Evolutionary conservation across 306 rosid species (phyloP).

Genomic region (Dalbergia cochinchinensis): DNA sequence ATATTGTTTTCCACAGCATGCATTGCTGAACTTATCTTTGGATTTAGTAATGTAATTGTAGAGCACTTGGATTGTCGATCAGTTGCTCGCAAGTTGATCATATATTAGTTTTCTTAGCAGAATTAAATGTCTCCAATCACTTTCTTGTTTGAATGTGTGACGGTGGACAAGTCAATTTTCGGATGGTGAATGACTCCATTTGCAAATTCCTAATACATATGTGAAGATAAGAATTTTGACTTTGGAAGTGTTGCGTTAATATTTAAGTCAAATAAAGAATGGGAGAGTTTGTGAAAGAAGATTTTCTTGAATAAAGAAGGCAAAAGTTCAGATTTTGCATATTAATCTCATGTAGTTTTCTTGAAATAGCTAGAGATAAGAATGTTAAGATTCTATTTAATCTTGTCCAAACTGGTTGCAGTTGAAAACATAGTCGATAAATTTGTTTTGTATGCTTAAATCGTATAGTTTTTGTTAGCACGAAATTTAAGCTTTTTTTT

Average conservation of each 20-base stretch:
- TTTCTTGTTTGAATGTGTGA: conserved; percentile 34
- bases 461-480: background rate
- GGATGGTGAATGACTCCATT: conserved; percentile 19
- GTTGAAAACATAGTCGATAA: background rate
- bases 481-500: background rate
- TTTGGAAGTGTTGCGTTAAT: background rate
- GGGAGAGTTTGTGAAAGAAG: conserved; percentile 7
- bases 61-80: conserved; percentile 3
- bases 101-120: conserved; percentile 8
- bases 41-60: background rate
- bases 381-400: background rate
- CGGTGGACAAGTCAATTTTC: conserved; percentile 38
- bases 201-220: background rate
- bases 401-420: background rate
- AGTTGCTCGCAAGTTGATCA: conserved; percentile 16
- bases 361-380: background rate
- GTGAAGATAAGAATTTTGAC: conserved; percentile 35
- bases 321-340: conserved; percentile 26
- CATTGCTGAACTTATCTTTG: conserved; percentile 6
- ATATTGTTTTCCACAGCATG: conserved; percentile 10
- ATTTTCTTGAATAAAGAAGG: conserved; percentile 20
- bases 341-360: background rate
- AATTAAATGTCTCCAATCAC: conserved; percentile 6
- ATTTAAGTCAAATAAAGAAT: conserved; percentile 19
- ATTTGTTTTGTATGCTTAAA: background rate